These are phyloP conservation scores for Penicillium sp. DNA, from an alignment of 2,329 filamentous ascomycete genomes.

Conservation along the genomic window DNA sequence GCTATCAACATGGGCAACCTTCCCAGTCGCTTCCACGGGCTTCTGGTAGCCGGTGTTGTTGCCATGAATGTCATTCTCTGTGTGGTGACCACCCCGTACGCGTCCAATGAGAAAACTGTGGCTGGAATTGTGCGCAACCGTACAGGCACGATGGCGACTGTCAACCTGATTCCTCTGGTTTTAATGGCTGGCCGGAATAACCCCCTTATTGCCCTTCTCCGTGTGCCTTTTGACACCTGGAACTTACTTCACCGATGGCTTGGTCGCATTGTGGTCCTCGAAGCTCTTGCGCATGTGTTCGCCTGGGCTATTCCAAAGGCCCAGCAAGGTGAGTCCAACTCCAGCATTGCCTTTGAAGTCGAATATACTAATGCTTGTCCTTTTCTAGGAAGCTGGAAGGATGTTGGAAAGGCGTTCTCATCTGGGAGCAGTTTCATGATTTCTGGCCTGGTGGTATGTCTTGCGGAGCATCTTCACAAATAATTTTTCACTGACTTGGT, in stretches of 20 bases:
- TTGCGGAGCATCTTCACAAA: background rate
- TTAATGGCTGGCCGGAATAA: slow-evolving; percentile 46
- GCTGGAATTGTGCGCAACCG: slow-evolving; percentile 45
- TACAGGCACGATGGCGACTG: slow-evolving; percentile 41
- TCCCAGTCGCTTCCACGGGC: slow-evolving; percentile 47
- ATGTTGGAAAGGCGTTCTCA: slow-evolving; percentile 31
- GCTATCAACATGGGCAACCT: slow-evolving; percentile 48
- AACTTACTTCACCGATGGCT: slow-evolving; percentile 73
- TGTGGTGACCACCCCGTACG: slow-evolving; percentile 46
- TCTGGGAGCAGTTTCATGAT: slow-evolving; percentile 35
- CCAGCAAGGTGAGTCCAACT: slow-evolving; percentile 28
- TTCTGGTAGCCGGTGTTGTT: slow-evolving; percentile 43
- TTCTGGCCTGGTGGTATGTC: slow-evolving; percentile 46
- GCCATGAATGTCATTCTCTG: slow-evolving; percentile 51
- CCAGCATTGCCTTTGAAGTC: background rate
- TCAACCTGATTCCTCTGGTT: slow-evolving; percentile 46
- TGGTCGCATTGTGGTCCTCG: slow-evolving; percentile 67
- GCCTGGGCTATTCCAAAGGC: slow-evolving; percentile 73
- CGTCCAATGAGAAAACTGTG: slow-evolving; percentile 30
- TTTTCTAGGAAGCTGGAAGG: slow-evolving; percentile 44
- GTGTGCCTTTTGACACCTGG: slow-evolving; percentile 45
- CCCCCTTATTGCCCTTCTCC: slow-evolving; percentile 43
- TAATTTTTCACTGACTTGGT: slow-evolving; percentile 9
- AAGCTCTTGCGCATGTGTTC: slow-evolving; percentile 67
- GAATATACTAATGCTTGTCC: background rate